Conservation (phyloP, 2,329 filamentous ascomycete species). For the Taxawa tesnikishii region DNA sequence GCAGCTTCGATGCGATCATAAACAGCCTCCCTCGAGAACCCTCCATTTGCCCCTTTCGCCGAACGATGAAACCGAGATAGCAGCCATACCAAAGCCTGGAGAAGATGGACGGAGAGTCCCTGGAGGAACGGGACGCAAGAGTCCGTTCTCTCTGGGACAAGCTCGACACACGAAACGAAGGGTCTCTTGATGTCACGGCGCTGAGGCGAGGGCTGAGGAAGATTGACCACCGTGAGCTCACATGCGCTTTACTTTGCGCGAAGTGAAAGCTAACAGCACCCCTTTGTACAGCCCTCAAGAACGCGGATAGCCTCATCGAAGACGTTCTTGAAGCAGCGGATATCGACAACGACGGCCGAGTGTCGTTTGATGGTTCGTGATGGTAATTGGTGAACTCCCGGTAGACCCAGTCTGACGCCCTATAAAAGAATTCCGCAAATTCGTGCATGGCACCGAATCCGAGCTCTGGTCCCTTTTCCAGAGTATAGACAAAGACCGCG, state of each 20-base stretch:
- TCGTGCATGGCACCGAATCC: constrained; percentile 77
- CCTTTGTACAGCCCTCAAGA: constrained; percentile 56
- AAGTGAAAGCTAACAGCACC: constrained; percentile 8
- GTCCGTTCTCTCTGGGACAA: constrained; percentile 74
- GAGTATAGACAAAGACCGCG: constrained; percentile 72
- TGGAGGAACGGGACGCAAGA: constrained; percentile 67
- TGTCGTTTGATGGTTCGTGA: constrained; percentile 68
- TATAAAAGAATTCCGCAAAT: constrained; percentile 69
- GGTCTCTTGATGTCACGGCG: constrained; percentile 72
- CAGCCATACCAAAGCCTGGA: constrained; percentile 7
- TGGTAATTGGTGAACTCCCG: not conserved
- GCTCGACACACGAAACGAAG: constrained; percentile 64
- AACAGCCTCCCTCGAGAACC: too few species aligned
- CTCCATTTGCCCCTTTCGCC: too few species aligned
- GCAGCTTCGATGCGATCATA: too few species aligned
- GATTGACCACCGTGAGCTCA: constrained; percentile 75
- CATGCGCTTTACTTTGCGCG: not conserved
- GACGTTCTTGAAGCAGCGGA: constrained; percentile 76
- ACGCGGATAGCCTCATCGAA: constrained; percentile 74
- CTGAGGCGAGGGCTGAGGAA: constrained; percentile 73
- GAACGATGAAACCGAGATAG: constrained; percentile 15
- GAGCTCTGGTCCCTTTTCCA: constrained; percentile 74
- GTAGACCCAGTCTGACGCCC: constrained; percentile 5
- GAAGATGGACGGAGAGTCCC: constrained; percentile 62
- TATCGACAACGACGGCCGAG: constrained; percentile 72